A percentile compares a stretch with the other conserved stretches of the same genome.
These are phyloP conservation scores for Arthrobotrys sinensis DNA, from an alignment of 2,329 filamentous ascomycete species.

Conservation along the genomic window DNA sequence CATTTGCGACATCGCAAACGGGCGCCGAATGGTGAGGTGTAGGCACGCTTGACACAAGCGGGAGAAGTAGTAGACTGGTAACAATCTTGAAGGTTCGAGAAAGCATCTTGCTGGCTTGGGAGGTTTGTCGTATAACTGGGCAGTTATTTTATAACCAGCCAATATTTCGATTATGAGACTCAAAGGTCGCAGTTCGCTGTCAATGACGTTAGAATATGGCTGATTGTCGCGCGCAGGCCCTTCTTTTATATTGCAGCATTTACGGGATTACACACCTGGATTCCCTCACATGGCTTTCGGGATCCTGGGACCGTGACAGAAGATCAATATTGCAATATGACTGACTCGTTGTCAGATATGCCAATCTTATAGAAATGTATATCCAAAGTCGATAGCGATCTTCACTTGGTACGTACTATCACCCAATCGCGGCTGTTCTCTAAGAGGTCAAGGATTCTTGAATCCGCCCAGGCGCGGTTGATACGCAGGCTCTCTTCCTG, in stretches of 20 bases:
- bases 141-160: no score
- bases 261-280: neutral
- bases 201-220: no score
- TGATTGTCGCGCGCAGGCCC: neutral
- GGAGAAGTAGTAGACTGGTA: neutral
- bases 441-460: neutral
- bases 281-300: no score
- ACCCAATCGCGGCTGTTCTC: slow-evolving; percentile 4
- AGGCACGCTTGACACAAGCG: neutral
- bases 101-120: neutral
- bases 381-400: neutral
- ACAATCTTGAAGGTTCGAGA: neutral
- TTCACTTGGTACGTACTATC: neutral
- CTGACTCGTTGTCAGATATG: neutral
- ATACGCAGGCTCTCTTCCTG: neutral
- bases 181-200: no score
- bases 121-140: no score
- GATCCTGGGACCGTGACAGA: no score
- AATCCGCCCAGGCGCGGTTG: slow-evolving; percentile 4
- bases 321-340: no score
- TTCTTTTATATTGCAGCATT: neutral
- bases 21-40: neutral
- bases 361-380: neutral
- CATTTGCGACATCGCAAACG: slow-evolving; percentile 8
- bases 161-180: no score